Evolutionary conservation across 2,329 filamentous ascomycete species (phyloP).

Genomic region (Scedosporium boydii): DNA sequence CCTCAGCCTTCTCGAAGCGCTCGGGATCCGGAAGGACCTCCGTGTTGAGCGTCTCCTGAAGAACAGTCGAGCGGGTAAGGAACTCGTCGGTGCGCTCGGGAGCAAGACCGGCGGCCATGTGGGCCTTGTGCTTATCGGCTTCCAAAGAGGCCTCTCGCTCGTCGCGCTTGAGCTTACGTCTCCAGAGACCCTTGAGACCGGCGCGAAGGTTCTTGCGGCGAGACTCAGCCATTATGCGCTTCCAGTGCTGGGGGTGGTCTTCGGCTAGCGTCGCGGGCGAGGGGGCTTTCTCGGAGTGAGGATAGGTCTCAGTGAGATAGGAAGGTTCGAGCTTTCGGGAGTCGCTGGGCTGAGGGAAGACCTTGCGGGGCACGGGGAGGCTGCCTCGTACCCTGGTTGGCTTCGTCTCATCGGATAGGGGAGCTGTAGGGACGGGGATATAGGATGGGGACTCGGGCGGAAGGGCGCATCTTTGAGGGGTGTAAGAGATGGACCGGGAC

Average conservation of each 20-base stretch:
- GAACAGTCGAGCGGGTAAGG: constrained; percentile 61
- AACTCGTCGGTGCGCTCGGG: constrained; percentile 68
- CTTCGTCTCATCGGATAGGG: constrained; percentile 53
- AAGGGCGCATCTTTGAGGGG: constrained; percentile 21
- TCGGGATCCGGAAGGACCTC: constrained; percentile 51
- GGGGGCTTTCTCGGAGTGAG: constrained; percentile 35
- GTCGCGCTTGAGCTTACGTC: constrained; percentile 46
- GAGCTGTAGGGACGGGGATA: constrained; percentile 68
- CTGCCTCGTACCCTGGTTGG: constrained; percentile 57
- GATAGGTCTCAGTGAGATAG: constrained; percentile 54
- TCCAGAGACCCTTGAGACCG: constrained; percentile 61
- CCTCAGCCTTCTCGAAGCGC: constrained; percentile 45
- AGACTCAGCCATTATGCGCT: constrained; percentile 59
- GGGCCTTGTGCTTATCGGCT: constrained; percentile 33
- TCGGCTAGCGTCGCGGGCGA: constrained; percentile 25
- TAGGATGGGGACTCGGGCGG: constrained; percentile 82
- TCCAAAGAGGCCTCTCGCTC: constrained; percentile 25
- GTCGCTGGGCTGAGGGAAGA: constrained; percentile 56
- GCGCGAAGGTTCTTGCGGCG: constrained; percentile 64
- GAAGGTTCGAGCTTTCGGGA: constrained; percentile 49
- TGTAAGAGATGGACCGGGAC: constrained; percentile 27
- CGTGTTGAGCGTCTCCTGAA: constrained; percentile 39
- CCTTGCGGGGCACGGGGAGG: constrained; percentile 70
- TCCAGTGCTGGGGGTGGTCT: constrained; percentile 45
- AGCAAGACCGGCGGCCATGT: constrained; percentile 43